Evolutionary conservation across 1,139 yeast genomes (phyloP).

Genomic region (Yamadazyma dendronema): DNA sequence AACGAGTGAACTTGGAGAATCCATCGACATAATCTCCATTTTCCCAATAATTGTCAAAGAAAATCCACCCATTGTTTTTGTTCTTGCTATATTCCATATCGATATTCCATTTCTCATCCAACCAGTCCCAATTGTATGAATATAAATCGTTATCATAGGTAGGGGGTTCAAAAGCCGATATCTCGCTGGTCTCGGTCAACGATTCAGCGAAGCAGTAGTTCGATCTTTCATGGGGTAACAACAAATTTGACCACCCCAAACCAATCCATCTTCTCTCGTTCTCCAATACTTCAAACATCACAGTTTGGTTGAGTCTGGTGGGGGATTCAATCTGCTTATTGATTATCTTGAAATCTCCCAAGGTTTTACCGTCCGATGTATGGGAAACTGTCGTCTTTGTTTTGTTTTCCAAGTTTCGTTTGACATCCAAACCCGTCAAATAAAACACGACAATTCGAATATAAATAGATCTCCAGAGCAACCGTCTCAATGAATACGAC

Average conservation of each 20-base stretch:
- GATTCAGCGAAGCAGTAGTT: conserved; percentile 46
- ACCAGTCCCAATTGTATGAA: conserved; percentile 54
- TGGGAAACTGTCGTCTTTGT: conserved; percentile 11
- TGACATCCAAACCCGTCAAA: conserved; percentile 46
- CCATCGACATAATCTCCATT: conserved; percentile 42
- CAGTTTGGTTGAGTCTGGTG: conserved; percentile 43
- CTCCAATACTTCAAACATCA: conserved; percentile 51
- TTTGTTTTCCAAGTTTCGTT: conserved; percentile 9
- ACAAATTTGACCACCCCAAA: conserved; percentile 53
- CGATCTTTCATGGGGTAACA: conserved; percentile 53
- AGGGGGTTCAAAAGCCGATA: conserved; percentile 46
- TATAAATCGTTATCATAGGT: conserved; percentile 41
- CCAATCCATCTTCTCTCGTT: conserved; percentile 65
- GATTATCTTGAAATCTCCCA: conserved; percentile 41
- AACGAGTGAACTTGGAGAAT: conserved; percentile 48
- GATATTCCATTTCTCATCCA: conserved; percentile 49
- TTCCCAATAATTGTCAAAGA: conserved; percentile 53
- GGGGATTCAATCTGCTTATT: conserved; percentile 41
- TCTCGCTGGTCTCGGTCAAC: conserved; percentile 33
- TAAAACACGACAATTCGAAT: conserved; percentile 42
- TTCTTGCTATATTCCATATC: conserved; percentile 40
- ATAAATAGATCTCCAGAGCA: conserved; percentile 55
- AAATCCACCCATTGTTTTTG: conserved; percentile 51
- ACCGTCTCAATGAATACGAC: conserved; percentile 47
- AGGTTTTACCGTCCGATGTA: conserved; percentile 25